Evolutionary conservation across 1,139 yeast species (phyloP).

Genomic region (Kodamaea ohmeri): DNA sequence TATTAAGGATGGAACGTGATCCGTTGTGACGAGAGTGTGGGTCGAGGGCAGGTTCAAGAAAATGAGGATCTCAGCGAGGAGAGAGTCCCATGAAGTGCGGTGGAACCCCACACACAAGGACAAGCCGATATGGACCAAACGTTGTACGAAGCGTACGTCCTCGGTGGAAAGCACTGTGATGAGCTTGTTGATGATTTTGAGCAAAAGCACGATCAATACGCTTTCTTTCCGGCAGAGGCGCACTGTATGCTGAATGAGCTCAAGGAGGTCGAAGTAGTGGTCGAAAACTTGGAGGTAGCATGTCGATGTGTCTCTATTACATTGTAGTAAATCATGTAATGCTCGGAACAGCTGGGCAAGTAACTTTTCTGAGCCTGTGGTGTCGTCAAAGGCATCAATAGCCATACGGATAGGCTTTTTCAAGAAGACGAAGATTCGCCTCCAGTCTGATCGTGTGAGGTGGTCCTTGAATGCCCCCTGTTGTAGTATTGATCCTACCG

Average conservation of each 20-base stretch:
- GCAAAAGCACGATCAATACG: conserved; percentile 22
- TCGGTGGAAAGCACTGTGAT: conserved; percentile 31
- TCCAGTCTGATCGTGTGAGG: conserved; percentile 33
- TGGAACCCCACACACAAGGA: conserved; percentile 25
- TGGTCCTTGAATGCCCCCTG: conserved; percentile 40
- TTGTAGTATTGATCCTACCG: conserved; percentile 27
- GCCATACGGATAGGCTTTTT: conserved; percentile 12
- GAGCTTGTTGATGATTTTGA: conserved; percentile 38
- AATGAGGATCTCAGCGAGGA: conserved; percentile 33
- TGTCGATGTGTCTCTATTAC: conserved; percentile 24
- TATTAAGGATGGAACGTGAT: conserved; percentile 18
- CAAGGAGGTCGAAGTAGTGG: conserved; percentile 24
- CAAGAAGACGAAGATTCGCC: conserved; percentile 22
- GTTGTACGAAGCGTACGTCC: conserved; percentile 30
- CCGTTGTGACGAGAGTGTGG: conserved; percentile 18
- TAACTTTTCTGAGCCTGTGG: conserved; percentile 23
- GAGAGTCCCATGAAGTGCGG: conserved; percentile 30
- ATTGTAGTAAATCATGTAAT: conserved; percentile 28
- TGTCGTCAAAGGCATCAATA: conserved; percentile 6
- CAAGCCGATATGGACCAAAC: conserved; percentile 33
- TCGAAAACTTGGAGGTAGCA: conserved; percentile 20
- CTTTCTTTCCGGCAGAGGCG: conserved; percentile 24
- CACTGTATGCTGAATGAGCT: conserved; percentile 21
- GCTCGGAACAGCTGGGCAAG: conserved; percentile 27
- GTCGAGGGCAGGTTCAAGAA: conserved; percentile 32